Base-by-base conservation (phyloP, 2,329 filamentous ascomycete species). In the Fusarium sororula region DNA sequence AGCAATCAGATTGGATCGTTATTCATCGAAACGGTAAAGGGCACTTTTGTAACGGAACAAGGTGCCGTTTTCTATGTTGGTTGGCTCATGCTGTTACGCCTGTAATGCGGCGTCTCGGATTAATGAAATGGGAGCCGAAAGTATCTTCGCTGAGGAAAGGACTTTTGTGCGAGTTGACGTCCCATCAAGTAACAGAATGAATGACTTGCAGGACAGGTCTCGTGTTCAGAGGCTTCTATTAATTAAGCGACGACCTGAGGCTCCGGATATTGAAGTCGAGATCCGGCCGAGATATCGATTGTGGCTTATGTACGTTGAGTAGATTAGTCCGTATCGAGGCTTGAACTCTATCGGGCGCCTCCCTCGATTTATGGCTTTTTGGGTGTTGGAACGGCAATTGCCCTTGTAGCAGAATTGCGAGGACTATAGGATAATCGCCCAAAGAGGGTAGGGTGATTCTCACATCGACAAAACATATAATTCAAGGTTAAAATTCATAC, bases 201-300 rank as follows among this genome's bases (percentile, higher is more conserved):
- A 72, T 58, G 66, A 71, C 59, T 65, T 68, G 71, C 71, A 74
- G 47, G 66, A 64, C 67, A 74, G 30, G 60, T 66, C 64, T 67
- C 41, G 41, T 30, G 45, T 44, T 54, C 20, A n/a, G 62, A 67
- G 32, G 51, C 32, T 58, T 38, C 13, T 15, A 44, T 17, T 22
- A 14, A 67, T 17, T 22, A 14, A 67, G 37, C 30, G 37, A 60
- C 55, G 39, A 61, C 41, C 57, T 65, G 42, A 62, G 63, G 71
- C 62, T 64, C 42, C 70, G 71, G 71, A 74, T 37, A 64, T 72
- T 24, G 53, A 41, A 70, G 55, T 74, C 67, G 45, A 72, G 62
- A 72, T 68, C 72, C 72, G 72, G 71, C 72, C 72, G 72, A 74
- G 63, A 75, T 48, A 41, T 74, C 55, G 45, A 56, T 61, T 66